Percentiles rank a stretch among this genome's conserved stretches.
phyloP scores from a whole-genome alignment of 345 rosid species.

The Durio zibethinus region DNA sequence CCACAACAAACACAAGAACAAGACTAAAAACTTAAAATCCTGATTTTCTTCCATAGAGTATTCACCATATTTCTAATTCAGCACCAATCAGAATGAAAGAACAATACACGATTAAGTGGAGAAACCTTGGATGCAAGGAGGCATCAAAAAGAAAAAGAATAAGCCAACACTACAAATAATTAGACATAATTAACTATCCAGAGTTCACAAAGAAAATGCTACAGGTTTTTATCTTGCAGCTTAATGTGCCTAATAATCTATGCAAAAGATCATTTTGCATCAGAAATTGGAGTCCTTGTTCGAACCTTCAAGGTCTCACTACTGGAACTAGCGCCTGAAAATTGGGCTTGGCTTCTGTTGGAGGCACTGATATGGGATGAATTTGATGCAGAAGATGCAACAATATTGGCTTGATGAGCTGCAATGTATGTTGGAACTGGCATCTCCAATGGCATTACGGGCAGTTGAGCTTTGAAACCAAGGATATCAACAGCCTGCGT shows the following conservation, averaged over 20 bases:
- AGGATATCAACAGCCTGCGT: constrained; percentile 47
- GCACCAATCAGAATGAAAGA: not conserved
- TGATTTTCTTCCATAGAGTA: no score
- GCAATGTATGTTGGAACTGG: constrained; percentile 28
- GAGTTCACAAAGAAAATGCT: not conserved
- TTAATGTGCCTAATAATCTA: not conserved
- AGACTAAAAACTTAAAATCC: no score
- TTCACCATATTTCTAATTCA: not conserved
- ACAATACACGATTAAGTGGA: not conserved
- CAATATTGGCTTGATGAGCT: not conserved
- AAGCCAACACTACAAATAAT: not conserved
- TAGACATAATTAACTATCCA: not conserved
- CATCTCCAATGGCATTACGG: constrained; percentile 39
- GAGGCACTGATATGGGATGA: not conserved
- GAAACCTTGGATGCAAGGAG: not conserved
- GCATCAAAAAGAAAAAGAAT: not conserved
- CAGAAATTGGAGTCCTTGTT: not conserved
- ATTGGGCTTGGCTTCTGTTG: not conserved
- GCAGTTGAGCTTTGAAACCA: constrained; percentile 37
- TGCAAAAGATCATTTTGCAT: not conserved
- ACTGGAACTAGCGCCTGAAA: not conserved
- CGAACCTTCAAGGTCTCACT: not conserved
- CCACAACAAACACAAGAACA: no score
- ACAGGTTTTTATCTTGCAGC: not conserved
- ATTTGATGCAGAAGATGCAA: not conserved